Evolutionary conservation across 2,329 filamentous ascomycete species (phyloP), one percentile per base, ranked within the genome.

Genomic region (Sodiomyces alkalinus): DNA sequence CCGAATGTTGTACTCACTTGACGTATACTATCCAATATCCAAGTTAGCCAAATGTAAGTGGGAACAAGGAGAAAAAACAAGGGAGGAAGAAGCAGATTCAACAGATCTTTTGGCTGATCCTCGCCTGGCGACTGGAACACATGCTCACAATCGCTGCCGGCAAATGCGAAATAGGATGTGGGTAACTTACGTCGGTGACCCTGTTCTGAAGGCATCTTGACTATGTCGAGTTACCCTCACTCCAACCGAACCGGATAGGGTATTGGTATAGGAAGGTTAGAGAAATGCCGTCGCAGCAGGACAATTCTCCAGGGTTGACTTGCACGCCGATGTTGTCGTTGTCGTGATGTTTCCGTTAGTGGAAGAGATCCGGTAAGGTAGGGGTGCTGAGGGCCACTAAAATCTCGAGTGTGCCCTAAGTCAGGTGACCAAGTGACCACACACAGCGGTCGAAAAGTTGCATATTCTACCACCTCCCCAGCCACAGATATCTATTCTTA

Each of bases 181-280:
- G 39, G 36, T 40, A 44, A 80, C 80, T 80, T 65, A 87, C 80
- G 68, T 79, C 80, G 74, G 75, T 86, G 79, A 64, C 80, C 80
- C 57, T 77, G 68, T 74, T 82, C 79, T 56, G 80, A 77, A 79
- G 78, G 73, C 80, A 90, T 90, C 61, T 72, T 85, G 76, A 64
- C 62, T 62, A 56, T 48, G 42, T 59, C n/a, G n/a, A n/a, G n/a
- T 49, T 52, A 52, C 51, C 51, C 50, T 51, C 56, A 58, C 57
- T 59, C 55, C 51, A 52, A 59, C 52, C 55, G 48, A 52, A 46
- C 43, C 15, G 27, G 14, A 25, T 25, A 16, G 50, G 46, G 48
- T 50, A 45, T 34, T 44, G 44, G 44, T 49, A 45, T 52, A 49
- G 47, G 48, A 55, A 44, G 47, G 47, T 51, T 44, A 44, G 44